These are phyloP conservation scores for Gardenia jasminoides DNA, from an alignment of 257 asterid genomes.

Conservation along the genomic window DNA sequence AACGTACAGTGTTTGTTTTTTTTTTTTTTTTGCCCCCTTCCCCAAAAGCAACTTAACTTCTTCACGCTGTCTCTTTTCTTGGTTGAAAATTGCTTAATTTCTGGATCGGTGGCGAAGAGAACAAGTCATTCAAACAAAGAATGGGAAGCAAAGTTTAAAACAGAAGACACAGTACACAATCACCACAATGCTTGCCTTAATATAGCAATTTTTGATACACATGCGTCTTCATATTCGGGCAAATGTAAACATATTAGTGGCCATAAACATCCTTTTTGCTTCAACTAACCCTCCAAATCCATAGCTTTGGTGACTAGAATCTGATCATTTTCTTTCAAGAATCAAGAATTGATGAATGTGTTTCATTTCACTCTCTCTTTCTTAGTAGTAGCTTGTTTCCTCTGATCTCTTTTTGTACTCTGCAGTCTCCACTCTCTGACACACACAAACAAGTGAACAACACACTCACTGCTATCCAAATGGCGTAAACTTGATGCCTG, in stretches of 20 bases:
- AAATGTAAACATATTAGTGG: not conserved
- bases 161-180: conserved; percentile 15
- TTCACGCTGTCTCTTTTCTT: not conserved
- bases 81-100: not conserved
- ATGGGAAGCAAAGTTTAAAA: conserved; percentile 17
- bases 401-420: conserved; percentile 28
- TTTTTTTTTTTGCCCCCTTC: too few species aligned
- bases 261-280: conserved; percentile 12
- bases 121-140: conserved; percentile 10
- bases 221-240: conserved; percentile 13
- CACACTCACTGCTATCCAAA: conserved; percentile 57
- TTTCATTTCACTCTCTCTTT: conserved; percentile 10
- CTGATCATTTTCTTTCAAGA: not conserved
- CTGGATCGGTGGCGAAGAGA: not conserved
- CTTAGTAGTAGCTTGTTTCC: not conserved
- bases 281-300: conserved; percentile 3
- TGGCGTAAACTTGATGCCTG: conserved; percentile 90
- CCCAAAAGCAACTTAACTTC: too few species aligned
- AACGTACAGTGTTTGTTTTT: too few species aligned
- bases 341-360: not conserved
- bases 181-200: conserved; percentile 30
- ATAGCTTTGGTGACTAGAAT: not conserved
- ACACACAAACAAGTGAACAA: conserved; percentile 19
- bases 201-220: conserved; percentile 19
- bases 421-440: conserved; percentile 47